Percentiles rank a stretch among this genome's conserved stretches.
These are phyloP conservation scores for Chara braunii DNA, from an alignment of 139 green algal species.

Conservation along the genomic window DNA sequence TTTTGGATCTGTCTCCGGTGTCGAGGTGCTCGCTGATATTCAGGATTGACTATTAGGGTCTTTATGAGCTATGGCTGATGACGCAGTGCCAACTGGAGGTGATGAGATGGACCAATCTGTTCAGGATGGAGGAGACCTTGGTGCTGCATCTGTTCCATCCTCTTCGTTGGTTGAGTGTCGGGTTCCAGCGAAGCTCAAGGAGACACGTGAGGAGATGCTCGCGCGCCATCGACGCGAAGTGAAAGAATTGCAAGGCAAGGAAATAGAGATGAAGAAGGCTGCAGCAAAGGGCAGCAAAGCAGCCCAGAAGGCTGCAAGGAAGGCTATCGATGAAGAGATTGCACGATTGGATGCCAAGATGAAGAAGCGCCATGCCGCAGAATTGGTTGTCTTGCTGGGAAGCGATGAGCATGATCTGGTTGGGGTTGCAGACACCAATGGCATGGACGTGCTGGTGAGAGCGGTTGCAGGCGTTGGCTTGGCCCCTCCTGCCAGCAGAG, in stretches of 20 bases:
- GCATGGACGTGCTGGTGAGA: neutral
- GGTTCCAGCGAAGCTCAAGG: no score
- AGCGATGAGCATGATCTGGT: neutral
- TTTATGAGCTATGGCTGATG: no score
- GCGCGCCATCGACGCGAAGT: slow-evolving; percentile 18
- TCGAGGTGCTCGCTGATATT: no score
- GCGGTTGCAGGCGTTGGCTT: neutral
- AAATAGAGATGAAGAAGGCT: slow-evolving; percentile 31
- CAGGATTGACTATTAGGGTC: no score
- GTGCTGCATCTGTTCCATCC: no score
- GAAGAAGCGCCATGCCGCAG: slow-evolving; percentile 8
- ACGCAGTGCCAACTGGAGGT: no score
- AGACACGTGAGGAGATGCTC: slow-evolving; percentile 1
- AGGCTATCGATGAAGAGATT: slow-evolving; percentile 22
- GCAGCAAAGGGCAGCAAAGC: slow-evolving; percentile 32
- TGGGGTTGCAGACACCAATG: neutral
- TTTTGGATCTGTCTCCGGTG: no score
- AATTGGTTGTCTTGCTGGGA: slow-evolving; percentile 42
- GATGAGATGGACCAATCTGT: no score
- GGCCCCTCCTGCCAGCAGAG: no score
- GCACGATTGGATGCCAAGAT: slow-evolving; percentile 15
- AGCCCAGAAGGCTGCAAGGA: slow-evolving; percentile 32
- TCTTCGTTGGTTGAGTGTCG: no score
- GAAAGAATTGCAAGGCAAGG: slow-evolving; percentile 49
- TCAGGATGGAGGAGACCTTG: no score